Percentiles rank a stretch among this genome's conserved stretches.
These are phyloP conservation scores for Podospora sp. DNA, from an alignment of 495 filamentous ascomycete species.

Conservation along the genomic window DNA sequence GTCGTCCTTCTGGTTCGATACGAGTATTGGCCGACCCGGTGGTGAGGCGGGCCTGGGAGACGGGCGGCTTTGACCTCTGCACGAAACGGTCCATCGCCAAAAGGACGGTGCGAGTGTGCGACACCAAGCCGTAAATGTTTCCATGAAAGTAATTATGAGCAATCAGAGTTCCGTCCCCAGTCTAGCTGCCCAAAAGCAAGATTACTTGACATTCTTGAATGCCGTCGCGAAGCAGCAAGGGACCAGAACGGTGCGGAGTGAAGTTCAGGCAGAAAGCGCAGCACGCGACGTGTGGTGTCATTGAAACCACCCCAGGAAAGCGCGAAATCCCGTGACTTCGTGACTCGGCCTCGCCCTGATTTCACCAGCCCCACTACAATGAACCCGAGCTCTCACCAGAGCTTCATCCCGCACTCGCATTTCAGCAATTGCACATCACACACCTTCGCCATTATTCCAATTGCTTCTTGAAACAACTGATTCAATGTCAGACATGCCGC, in stretches of 20 bases:
- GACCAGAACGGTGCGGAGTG: not conserved
- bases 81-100: conserved; percentile 37
- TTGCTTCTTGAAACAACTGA: not conserved
- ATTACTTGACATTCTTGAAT: not conserved
- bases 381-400: not conserved
- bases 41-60: not conserved
- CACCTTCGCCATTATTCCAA: not conserved
- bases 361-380: conserved; percentile 12
- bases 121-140: not conserved
- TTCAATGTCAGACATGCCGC: conserved; percentile 1
- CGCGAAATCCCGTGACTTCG: conserved; percentile 37
- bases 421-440: not conserved
- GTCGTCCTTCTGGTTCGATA: conserved; percentile 26
- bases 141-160: not conserved
- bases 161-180: not conserved
- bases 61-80: conserved; percentile 23
- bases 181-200: not conserved
- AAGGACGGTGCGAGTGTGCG: not conserved
- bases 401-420: not conserved
- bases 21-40: conserved; percentile 17
- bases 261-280: not conserved
- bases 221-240: too few species aligned
- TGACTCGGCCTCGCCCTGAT: not conserved
- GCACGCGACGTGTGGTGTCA: not conserved
- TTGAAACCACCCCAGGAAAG: too few species aligned